Base-by-base conservation (phyloP, 2,329 filamentous ascomycete species). In the Colletotrichum sp. region DNA sequence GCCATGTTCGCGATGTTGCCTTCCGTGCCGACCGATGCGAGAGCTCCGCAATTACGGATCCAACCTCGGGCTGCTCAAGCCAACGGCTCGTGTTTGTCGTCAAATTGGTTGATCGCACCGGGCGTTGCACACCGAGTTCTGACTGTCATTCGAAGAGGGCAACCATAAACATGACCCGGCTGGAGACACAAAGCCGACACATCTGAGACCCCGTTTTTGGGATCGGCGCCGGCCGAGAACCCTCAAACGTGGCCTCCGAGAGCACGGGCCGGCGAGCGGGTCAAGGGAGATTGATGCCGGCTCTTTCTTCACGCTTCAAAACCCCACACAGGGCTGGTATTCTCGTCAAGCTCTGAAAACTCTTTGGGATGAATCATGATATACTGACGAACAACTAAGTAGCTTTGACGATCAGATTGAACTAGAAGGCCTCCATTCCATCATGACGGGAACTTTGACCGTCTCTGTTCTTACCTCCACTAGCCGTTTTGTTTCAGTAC, bases 271-370 rank as follows among this genome's bases (percentile, higher is more conserved):
- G 24, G 55, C 55, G 21, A 2, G 4, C 7, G 21, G 26, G 55
- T 26, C 3, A 26, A 1, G 0, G 10, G n/a, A 1, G 6, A 49
- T 3, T 4, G n/a, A 49, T 7, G 44, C n/a, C 44, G 39, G 36
- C 15, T 36, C 16, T 36, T 36, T 30, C 28, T 30, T 30, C 28
- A 30, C 28, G 28, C 28, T 8, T 30, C 28, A 9, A 30, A 30
- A 30, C 28, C 28, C 28, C 28, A 30, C 8, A 30, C 28, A 30
- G 28, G 28, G 28, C 28, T 30, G 3, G 1, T 9, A 3, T 30
- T 30, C 8, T 30, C 28, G 28, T 30, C 28, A 30, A 30, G 28
- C 28, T 30, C 28, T 30, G 28, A 30, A 30, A 30, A 9, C 28
- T 30, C 28, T 30, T 30, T 30, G 28, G 2, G 28, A 1, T 30